These are phyloP conservation scores for Incumbomyces lentus DNA, from an alignment of 2,329 filamentous ascomycete species.

Conservation along the genomic window DNA sequence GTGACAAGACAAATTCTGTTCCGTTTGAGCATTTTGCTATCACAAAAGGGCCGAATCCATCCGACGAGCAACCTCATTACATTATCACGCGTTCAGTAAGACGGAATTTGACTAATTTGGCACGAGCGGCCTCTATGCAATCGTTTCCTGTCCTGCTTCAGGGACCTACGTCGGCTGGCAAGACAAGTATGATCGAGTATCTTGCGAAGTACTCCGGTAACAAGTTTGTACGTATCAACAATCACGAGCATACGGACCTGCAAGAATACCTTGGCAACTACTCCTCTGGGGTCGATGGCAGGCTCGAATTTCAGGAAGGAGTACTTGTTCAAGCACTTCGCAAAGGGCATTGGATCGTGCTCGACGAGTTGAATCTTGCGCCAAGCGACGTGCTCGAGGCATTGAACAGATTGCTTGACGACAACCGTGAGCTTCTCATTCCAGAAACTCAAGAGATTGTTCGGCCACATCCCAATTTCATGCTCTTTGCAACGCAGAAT, in stretches of 20 bases:
- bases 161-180: conserved; percentile 91
- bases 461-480: conserved; percentile 85
- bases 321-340: conserved; percentile 84
- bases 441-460: conserved; percentile 94
- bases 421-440: conserved; percentile 90
- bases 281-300: conserved; percentile 72
- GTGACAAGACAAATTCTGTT: conserved; percentile 67
- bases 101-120: conserved; percentile 86
- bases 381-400: conserved; percentile 96
- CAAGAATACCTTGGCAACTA: conserved; percentile 97
- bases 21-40: conserved; percentile 89
- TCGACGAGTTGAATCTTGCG: conserved; percentile 93
- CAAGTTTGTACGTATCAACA: conserved; percentile 97
- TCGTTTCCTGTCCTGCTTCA: conserved; percentile 91
- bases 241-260: conserved; percentile 96
- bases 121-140: conserved; percentile 82
- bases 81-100: conserved; percentile 95
- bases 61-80: conserved; percentile 72
- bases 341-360: conserved; percentile 92
- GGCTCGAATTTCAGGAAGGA: conserved; percentile 83
- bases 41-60: conserved; percentile 57
- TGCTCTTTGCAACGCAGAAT: conserved; percentile 97
- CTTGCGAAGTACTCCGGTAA: conserved; percentile 94
- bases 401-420: conserved; percentile 85
- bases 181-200: conserved; percentile 99